phyloP scores from a whole-genome alignment of 805 yeast species.

The Barnettozyma botsteinii region DNA sequence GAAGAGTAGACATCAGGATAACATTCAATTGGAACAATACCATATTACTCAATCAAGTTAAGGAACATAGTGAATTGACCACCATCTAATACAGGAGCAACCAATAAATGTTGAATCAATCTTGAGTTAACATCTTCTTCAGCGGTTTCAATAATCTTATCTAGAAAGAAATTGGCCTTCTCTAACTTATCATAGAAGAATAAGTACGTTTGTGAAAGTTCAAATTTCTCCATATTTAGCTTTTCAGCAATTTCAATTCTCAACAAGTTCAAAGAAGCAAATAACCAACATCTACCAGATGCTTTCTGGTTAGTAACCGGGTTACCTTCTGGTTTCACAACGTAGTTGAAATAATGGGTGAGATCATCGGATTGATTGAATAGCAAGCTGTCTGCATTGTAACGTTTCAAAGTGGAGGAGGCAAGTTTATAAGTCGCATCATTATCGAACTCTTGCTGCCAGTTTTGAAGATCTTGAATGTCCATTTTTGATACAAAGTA shows the following conservation, averaged over 20 bases:
- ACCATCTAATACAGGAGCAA: constrained; percentile 72
- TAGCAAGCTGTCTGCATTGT: constrained; percentile 30
- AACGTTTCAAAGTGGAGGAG: constrained; percentile 30
- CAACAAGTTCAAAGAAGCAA: constrained; percentile 73
- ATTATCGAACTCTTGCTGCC: constrained; percentile 22
- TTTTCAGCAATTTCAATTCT: constrained; percentile 57
- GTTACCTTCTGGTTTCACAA: constrained; percentile 40
- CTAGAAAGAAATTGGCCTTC: constrained; percentile 74
- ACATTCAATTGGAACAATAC: constrained; percentile 66
- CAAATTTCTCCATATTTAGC: constrained; percentile 61
- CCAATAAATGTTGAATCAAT: constrained; percentile 56
- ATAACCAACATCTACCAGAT: constrained; percentile 86
- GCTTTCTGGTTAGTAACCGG: constrained; percentile 70
- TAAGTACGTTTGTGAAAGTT: constrained; percentile 70
- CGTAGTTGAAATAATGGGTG: constrained; percentile 22
- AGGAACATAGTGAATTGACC: constrained; percentile 86
- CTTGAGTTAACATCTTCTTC: constrained; percentile 64
- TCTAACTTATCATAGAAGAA: constrained; percentile 86
- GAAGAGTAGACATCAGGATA: constrained; percentile 65
- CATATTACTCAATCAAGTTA: constrained; percentile 73
- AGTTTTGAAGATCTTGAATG: constrained; percentile 5
- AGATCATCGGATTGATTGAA: constrained; percentile 15
- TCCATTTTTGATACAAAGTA: constrained; percentile 11
- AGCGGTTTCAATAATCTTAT: constrained; percentile 66
- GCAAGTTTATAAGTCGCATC: constrained; percentile 30